phyloP scores from a whole-genome alignment of 495 filamentous ascomycete species.

The Talaromyces stipitatus region DNA sequence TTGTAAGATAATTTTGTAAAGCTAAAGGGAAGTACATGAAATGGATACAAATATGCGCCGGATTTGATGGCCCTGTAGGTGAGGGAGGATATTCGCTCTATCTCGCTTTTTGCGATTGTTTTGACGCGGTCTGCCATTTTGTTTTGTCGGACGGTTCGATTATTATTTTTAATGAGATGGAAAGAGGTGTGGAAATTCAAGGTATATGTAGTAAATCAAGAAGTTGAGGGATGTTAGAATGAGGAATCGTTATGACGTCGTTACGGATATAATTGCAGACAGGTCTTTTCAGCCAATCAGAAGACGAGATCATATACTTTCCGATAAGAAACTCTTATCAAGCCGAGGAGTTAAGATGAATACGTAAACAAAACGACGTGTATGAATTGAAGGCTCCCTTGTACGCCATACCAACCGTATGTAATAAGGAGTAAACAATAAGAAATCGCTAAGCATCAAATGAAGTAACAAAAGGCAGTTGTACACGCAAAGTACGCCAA shows the following conservation, averaged over 20 bases:
- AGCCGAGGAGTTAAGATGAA: no score
- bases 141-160: background rate
- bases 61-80: conserved; percentile 60
- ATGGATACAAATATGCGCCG: conserved; percentile 75
- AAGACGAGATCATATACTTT: background rate
- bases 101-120: conserved; percentile 33
- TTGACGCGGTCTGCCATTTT: conserved; percentile 39
- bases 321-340: no score
- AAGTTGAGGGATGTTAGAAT: background rate
- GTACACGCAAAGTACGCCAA: no score
- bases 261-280: background rate
- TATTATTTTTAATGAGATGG: background rate
- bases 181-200: background rate
- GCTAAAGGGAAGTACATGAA: conserved; percentile 49
- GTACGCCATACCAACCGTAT: conserved; percentile 23
- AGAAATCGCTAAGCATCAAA: conserved; percentile 27
- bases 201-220: background rate
- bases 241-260: background rate
- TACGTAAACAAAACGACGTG: no score
- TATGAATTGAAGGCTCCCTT: no score
- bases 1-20: background rate
- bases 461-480: conserved; percentile 14
- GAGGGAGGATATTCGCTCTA: conserved; percentile 31
- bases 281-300: background rate
- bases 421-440: conserved; percentile 4